A percentile compares a stretch with the other conserved stretches of the same genome.
Evolutionary conservation across 805 yeast genomes (phyloP).

Genomic region (Yamadazyma sp.): DNA sequence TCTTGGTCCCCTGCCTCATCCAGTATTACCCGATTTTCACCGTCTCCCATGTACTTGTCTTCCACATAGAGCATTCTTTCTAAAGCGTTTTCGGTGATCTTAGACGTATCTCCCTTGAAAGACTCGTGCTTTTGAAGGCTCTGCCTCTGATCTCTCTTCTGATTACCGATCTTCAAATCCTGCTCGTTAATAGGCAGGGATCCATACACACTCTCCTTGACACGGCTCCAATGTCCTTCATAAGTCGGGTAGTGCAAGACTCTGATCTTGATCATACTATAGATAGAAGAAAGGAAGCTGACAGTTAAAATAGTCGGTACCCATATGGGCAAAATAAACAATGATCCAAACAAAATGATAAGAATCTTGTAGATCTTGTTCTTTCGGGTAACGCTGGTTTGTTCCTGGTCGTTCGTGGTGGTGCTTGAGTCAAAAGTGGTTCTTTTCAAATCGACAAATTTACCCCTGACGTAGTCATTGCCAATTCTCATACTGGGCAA

Average conservation of each 20-base stretch:
- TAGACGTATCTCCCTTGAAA: constrained; percentile 43
- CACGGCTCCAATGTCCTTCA: constrained; percentile 34
- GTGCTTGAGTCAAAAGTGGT: constrained; percentile 19
- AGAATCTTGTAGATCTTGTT: constrained; percentile 24
- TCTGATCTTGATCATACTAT: constrained; percentile 39
- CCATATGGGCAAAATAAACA: constrained; percentile 48
- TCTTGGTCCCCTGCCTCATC: constrained; percentile 17
- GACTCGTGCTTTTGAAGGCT: constrained; percentile 31
- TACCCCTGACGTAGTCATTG: constrained; percentile 41
- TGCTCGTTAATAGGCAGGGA: constrained; percentile 28
- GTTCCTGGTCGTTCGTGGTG: constrained; percentile 32
- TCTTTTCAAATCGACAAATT: constrained; percentile 50
- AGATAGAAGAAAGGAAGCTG: constrained; percentile 37
- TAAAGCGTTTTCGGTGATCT: constrained; percentile 35
- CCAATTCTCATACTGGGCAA: constrained; percentile 43
- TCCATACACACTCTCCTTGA: constrained; percentile 32
- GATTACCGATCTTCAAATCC: constrained; percentile 32
- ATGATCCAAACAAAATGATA: constrained; percentile 23
- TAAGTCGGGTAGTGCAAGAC: constrained; percentile 24
- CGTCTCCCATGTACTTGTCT: constrained; percentile 23
- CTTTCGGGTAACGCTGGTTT: constrained; percentile 34
- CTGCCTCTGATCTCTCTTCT: constrained; percentile 28
- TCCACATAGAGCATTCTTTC: constrained; percentile 39
- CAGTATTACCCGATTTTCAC: constrained; percentile 12
- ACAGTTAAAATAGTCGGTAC: constrained; percentile 45